A percentile compares a stretch with the other conserved stretches of the same genome.
Evolutionary conservation across 1,284 basidiomycete genomes (phyloP).

Genomic region (Malassezia sympodialis): DNA sequence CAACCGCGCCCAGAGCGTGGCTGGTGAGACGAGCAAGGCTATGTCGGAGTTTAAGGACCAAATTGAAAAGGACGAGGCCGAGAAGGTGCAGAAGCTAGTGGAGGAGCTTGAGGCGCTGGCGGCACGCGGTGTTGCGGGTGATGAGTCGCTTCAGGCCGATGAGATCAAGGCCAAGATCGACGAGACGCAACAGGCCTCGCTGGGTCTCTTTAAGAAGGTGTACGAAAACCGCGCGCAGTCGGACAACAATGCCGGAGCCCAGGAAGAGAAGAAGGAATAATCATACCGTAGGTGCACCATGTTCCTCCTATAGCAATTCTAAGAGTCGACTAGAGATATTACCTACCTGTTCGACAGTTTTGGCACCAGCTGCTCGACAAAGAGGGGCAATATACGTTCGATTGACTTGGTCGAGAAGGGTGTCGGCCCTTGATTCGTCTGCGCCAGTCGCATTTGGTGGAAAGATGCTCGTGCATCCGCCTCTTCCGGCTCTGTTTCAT

Average conservation of each 20-base stretch:
- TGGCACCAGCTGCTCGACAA: neutral
- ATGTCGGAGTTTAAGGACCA: conserved; percentile 97
- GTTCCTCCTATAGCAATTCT: neutral
- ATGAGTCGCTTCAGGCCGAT: conserved; percentile 67
- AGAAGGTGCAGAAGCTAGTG: conserved; percentile 64
- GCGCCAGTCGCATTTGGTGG: neutral
- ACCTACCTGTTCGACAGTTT: neutral
- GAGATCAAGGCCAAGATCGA: conserved; percentile 82
- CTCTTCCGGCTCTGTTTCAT: conserved; percentile 4
- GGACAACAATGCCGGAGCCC: conserved; percentile 46
- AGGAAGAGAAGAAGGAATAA: conserved; percentile 44
- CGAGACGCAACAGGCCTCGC: conserved; percentile 89
- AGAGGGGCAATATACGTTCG: conserved; percentile 1
- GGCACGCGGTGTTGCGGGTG: conserved; percentile 75
- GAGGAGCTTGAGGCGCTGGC: conserved; percentile 82
- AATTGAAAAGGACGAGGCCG: conserved; percentile 80
- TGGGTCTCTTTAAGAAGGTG: conserved; percentile 96
- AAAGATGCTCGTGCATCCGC: neutral
- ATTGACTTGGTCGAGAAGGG: neutral
- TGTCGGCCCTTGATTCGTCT: neutral
- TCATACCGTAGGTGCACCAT: neutral
- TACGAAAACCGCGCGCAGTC: conserved; percentile 82
- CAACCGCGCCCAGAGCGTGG: conserved; percentile 92
- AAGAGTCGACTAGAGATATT: neutral
- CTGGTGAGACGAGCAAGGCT: conserved; percentile 88